Conservation (phyloP, 805 yeast genomes). For the Candida yuanshanica region DNA sequence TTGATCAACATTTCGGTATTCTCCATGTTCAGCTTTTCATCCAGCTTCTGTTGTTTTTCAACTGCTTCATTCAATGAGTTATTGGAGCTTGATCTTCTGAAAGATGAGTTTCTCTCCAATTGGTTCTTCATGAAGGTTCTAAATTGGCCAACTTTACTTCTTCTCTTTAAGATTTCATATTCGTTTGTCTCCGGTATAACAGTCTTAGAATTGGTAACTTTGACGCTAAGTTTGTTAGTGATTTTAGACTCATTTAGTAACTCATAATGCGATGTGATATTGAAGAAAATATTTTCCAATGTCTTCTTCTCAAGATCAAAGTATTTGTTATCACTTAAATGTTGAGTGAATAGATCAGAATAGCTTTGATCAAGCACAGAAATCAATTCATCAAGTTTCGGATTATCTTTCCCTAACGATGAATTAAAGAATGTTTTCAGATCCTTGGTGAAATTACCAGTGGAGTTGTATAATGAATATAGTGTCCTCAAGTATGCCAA, state of each 20-base stretch:
- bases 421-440: slow-evolving; percentile 52
- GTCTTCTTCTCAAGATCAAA: slow-evolving; percentile 66
- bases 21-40: slow-evolving; percentile 29
- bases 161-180: slow-evolving; percentile 25
- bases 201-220: slow-evolving; percentile 5
- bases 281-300: slow-evolving; percentile 38
- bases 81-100: slow-evolving; percentile 21
- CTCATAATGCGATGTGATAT: slow-evolving; percentile 28
- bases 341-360: slow-evolving; percentile 69
- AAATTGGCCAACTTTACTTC: slow-evolving; percentile 43
- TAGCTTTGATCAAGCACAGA: slow-evolving; percentile 62
- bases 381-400: slow-evolving; percentile 32
- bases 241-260: slow-evolving; percentile 27
- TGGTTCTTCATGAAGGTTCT: slow-evolving; percentile 52
- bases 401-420: slow-evolving; percentile 38
- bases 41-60: slow-evolving; percentile 5
- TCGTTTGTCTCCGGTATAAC: slow-evolving; percentile 18
- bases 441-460: slow-evolving; percentile 56
- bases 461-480: slow-evolving; percentile 55
- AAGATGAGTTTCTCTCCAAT: slow-evolving; percentile 37
- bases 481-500: slow-evolving; percentile 73
- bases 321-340: slow-evolving; percentile 60
- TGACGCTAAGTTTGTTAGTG: slow-evolving; percentile 24
- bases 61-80: slow-evolving; percentile 4
- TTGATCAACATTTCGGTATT: slow-evolving; percentile 60